These are phyloP conservation scores for California macrophylla DNA, from an alignment of 441 rosid species.

Conservation along the genomic window DNA sequence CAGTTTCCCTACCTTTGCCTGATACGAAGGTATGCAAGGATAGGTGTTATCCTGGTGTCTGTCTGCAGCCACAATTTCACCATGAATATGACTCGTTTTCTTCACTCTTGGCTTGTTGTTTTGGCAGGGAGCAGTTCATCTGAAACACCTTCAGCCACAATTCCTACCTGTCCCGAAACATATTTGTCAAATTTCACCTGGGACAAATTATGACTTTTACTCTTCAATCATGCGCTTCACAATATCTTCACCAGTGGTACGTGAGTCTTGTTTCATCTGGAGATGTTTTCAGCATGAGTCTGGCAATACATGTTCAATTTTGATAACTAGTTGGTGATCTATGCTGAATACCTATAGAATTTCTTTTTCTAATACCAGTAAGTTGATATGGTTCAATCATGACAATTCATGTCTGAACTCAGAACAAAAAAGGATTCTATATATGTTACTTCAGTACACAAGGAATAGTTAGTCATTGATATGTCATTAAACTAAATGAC, in stretches of 20 bases:
- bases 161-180: conserved; percentile 75
- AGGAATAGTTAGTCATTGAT: neutral
- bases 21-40: conserved; percentile 38
- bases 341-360: neutral
- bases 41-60: neutral
- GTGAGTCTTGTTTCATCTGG: conserved; percentile 18
- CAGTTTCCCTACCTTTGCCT: conserved; percentile 62
- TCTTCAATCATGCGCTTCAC: conserved; percentile 77
- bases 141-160: conserved; percentile 57
- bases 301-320: conserved; percentile 3
- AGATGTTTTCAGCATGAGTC: conserved; percentile 11
- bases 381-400: neutral
- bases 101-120: conserved; percentile 15
- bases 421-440: neutral
- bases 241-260: conserved; percentile 86
- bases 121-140: conserved; percentile 41
- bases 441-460: neutral
- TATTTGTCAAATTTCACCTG: conserved; percentile 66
- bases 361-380: neutral
- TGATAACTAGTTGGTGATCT: neutral
- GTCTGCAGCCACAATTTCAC: neutral
- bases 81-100: conserved; percentile 2
- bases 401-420: neutral
- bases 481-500: neutral
- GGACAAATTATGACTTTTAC: conserved; percentile 75